These are phyloP conservation scores for Monosiga brevicollis DNA, from an alignment of 78 protist genomes.

Conservation along the genomic window DNA sequence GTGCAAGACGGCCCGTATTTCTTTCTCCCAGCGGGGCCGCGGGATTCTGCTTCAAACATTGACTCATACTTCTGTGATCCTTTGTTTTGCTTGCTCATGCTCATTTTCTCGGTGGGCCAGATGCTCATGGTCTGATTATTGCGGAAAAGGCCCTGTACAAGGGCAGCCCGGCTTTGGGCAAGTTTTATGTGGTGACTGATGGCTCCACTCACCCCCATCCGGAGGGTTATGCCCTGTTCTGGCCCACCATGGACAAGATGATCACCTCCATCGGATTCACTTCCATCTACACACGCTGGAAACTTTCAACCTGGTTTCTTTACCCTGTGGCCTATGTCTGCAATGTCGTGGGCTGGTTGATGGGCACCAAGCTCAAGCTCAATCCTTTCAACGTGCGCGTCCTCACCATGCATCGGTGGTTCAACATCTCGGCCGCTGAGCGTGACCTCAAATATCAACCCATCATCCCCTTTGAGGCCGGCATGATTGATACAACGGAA, in stretches of 20 bases:
- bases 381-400: slow-evolving; percentile 20
- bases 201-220: slow-evolving; percentile 34
- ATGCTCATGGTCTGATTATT: slow-evolving; percentile 53
- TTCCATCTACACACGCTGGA: slow-evolving; percentile 12
- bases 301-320: slow-evolving; percentile 30
- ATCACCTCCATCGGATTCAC: slow-evolving; percentile 35
- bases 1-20: too few species aligned
- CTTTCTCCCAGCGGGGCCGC: too few species aligned
- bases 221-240: slow-evolving; percentile 8
- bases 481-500: slow-evolving; percentile 35
- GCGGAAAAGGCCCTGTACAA: slow-evolving; percentile 29
- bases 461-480: slow-evolving; percentile 20
- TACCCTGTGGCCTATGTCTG: slow-evolving; percentile 15
- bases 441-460: slow-evolving; percentile 43
- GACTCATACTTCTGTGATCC: too few species aligned
- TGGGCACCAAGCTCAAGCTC: slow-evolving; percentile 17
- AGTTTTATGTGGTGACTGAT: slow-evolving; percentile 53
- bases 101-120: too few species aligned
- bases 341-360: slow-evolving; percentile 5
- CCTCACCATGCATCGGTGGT: slow-evolving; percentile 63
- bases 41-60: too few species aligned
- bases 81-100: too few species aligned
- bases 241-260: slow-evolving; percentile 29
- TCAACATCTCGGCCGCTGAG: slow-evolving; percentile 25
- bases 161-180: slow-evolving; percentile 32